Conservation (phyloP, 169 alveolate genomes). For the Plasmodium knowlesi region DNA sequence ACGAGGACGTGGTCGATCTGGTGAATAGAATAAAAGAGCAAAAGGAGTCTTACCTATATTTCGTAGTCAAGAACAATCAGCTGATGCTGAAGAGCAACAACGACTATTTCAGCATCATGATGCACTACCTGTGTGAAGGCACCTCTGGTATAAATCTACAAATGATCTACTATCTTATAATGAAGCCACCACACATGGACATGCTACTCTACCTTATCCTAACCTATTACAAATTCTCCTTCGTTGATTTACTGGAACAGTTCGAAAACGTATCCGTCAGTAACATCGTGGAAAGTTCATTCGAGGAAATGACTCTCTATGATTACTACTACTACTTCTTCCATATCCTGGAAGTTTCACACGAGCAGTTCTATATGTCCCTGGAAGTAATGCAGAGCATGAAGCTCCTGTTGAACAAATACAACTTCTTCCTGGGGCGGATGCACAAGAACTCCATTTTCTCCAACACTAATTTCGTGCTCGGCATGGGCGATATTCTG, state of each 20-base stretch:
- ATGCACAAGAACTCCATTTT: constrained; percentile 68
- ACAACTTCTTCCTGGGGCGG: constrained; percentile 37
- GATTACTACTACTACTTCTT: constrained; percentile 60
- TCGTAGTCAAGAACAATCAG: constrained; percentile 39
- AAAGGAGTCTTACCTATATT: constrained; percentile 61
- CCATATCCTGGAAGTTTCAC: constrained; percentile 48
- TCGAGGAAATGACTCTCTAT: constrained; percentile 51
- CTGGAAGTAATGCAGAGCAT: constrained; percentile 44
- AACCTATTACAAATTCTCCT: constrained; percentile 52
- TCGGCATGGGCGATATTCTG: constrained; percentile 61
- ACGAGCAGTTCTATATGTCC: constrained; percentile 67
- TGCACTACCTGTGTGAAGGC: constrained; percentile 64
- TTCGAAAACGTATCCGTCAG: constrained; percentile 28
- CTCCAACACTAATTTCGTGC: constrained; percentile 46
- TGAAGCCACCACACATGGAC: constrained; percentile 70
- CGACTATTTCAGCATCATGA: constrained; percentile 71
- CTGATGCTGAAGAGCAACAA: constrained; percentile 37
- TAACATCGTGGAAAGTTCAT: constrained; percentile 47
- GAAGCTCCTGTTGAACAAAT: constrained; percentile 30
- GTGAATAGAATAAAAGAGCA: constrained; percentile 47
- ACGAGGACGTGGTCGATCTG: background rate
- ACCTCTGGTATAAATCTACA: background rate
- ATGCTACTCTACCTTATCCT: constrained; percentile 38
- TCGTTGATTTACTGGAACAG: constrained; percentile 46
- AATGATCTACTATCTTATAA: constrained; percentile 26